A percentile compares a stretch with the other conserved stretches of the same genome.
These are phyloP conservation scores for Sambucus nigra DNA, from an alignment of 129 eudicot genomes.

Conservation along the genomic window DNA sequence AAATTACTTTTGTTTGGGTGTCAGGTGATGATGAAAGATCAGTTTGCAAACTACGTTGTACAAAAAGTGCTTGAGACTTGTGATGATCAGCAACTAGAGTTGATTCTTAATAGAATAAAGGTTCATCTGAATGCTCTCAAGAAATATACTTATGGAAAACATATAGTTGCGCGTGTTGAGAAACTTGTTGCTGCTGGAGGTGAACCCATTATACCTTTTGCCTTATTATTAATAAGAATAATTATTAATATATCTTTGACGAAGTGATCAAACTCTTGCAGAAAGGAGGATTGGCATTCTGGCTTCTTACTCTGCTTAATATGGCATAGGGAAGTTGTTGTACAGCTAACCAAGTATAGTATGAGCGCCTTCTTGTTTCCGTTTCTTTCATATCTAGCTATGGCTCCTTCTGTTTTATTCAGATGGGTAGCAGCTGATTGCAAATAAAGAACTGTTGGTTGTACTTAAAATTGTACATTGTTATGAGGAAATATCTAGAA, in stretches of 20 bases:
- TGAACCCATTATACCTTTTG: slow-evolving; percentile 8
- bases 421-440: slow-evolving; percentile 23
- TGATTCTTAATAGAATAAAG: slow-evolving; percentile 72
- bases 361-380: slow-evolving; percentile 24
- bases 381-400: slow-evolving; percentile 23
- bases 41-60: slow-evolving; percentile 91
- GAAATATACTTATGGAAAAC: slow-evolving; percentile 96
- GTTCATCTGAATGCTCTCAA: slow-evolving; percentile 91
- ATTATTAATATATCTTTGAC: slow-evolving; percentile 1
- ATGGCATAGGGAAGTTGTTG: slow-evolving; percentile 48
- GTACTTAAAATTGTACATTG: slow-evolving; percentile 72
- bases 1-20: not conserved
- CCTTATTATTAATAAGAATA: too few relatives aligned
- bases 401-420: slow-evolving; percentile 18
- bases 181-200: slow-evolving; percentile 99
- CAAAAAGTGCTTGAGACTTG: slow-evolving; percentile 95
- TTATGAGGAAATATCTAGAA: slow-evolving; percentile 59
- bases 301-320: slow-evolving; percentile 28
- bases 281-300: slow-evolving; percentile 77
- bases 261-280: slow-evolving; percentile 19
- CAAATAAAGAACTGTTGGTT: slow-evolving; percentile 47
- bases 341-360: slow-evolving; percentile 94
- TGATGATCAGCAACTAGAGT: slow-evolving; percentile 82
- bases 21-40: slow-evolving; percentile 98
- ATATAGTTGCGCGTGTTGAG: slow-evolving; percentile 98